Evolutionary conservation across 2,329 filamentous ascomycete species (phyloP).

Genomic region (Talaromyces sp.): DNA sequence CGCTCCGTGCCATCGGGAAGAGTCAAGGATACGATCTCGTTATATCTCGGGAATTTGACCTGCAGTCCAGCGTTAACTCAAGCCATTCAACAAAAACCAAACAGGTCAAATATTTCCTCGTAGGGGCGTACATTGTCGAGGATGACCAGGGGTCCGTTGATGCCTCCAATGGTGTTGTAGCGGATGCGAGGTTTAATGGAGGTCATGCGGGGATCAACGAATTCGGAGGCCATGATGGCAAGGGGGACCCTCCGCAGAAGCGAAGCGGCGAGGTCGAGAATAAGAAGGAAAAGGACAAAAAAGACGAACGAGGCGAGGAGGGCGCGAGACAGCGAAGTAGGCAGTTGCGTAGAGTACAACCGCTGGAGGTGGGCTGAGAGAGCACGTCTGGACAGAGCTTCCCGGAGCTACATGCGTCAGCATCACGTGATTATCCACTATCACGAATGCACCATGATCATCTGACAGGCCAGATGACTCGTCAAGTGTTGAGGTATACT

Average conservation of each 20-base stretch:
- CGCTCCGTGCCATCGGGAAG: slow-evolving; percentile 91
- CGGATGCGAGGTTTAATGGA: slow-evolving; percentile 66
- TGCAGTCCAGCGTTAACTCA: slow-evolving; percentile 7
- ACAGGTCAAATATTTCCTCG: neutral
- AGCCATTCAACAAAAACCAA: neutral
- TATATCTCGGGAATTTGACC: slow-evolving; percentile 97
- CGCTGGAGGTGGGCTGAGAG: neutral
- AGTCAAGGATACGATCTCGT: slow-evolving; percentile 95
- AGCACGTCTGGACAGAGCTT: neutral
- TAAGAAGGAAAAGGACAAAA: neutral
- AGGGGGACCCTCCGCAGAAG: neutral
- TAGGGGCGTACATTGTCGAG: slow-evolving; percentile 75
- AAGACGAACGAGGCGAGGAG: neutral
- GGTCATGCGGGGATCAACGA: slow-evolving; percentile 43
- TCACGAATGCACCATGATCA: neutral
- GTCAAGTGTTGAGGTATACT: neutral
- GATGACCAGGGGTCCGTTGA: slow-evolving; percentile 97
- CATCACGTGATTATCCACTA: neutral
- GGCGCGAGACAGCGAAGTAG: neutral
- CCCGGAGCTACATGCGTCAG: neutral
- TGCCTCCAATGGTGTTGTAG: slow-evolving; percentile 97
- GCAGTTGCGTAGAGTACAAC: neutral
- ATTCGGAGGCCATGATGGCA: slow-evolving; percentile 34
- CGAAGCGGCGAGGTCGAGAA: neutral
- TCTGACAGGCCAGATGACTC: neutral